A percentile compares a stretch with the other conserved stretches of the same genome.
phyloP scores from a whole-genome alignment of 306 rosid species.

The Cucurbita ficifolia region DNA sequence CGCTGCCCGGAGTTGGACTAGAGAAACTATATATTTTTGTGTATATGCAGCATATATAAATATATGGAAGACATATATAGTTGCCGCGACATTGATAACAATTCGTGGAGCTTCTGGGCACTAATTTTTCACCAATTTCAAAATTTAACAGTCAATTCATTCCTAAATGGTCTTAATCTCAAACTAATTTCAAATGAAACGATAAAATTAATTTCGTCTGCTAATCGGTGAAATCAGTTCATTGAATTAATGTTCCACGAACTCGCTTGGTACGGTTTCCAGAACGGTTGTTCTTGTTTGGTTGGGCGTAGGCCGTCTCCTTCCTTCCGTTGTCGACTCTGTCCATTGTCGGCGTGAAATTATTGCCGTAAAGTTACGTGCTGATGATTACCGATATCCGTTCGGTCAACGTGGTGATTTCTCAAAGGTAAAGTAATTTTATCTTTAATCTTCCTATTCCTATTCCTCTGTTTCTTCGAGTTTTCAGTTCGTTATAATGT shows the following conservation, averaged over 20 bases:
- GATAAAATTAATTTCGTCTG: background rate
- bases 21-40: background rate
- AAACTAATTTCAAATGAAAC: background rate
- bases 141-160: background rate
- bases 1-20: background rate
- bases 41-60: background rate
- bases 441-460: background rate
- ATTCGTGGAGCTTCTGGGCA: conserved; percentile 6
- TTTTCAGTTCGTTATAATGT: background rate
- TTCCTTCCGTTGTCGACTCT: background rate
- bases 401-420: background rate
- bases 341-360: background rate
- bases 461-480: background rate
- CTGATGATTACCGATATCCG: background rate
- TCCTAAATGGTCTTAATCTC: background rate
- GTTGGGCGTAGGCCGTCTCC: background rate
- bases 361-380: background rate
- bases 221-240: background rate
- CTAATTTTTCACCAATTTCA: background rate
- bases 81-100: conserved; percentile 9
- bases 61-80: background rate
- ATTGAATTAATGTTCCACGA: background rate
- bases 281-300: background rate
- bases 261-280: background rate
- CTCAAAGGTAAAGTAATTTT: background rate